Conservation (phyloP, 1,284 basidiomycete species). For the Leccinum glutinopallens region DNA sequence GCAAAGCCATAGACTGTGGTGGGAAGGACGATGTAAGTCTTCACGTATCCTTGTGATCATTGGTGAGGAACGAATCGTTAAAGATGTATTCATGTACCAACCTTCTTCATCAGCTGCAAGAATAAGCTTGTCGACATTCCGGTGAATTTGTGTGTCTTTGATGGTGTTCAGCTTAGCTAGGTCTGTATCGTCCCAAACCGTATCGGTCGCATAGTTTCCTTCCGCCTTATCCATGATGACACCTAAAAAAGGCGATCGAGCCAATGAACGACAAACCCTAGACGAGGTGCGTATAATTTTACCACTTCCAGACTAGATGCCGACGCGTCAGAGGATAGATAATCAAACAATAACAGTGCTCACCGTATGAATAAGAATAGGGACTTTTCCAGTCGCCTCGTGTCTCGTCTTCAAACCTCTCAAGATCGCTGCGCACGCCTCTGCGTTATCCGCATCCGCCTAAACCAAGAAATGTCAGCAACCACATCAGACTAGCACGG, state of each 20-base stretch:
- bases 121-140: slow-evolving; percentile 45
- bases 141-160: slow-evolving; percentile 41
- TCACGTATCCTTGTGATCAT: slow-evolving; percentile 37
- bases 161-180: slow-evolving; percentile 43
- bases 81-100: slow-evolving; percentile 12
- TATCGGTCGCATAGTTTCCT: slow-evolving; percentile 39
- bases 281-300: not conserved
- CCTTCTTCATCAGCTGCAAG: slow-evolving; percentile 46
- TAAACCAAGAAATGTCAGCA: slow-evolving; percentile 17
- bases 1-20: slow-evolving; percentile 45
- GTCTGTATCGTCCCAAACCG: slow-evolving; percentile 45
- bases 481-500: not conserved
- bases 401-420: slow-evolving; percentile 46
- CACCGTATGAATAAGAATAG: slow-evolving; percentile 57
- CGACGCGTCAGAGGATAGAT: not conserved
- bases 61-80: not conserved
- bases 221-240: slow-evolving; percentile 36
- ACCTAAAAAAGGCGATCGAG: slow-evolving; percentile 20
- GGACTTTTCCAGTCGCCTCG: slow-evolving; percentile 39
- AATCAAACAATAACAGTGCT: slow-evolving; percentile 19
- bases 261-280: not conserved
- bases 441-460: slow-evolving; percentile 47
- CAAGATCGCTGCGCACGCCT: slow-evolving; percentile 47
- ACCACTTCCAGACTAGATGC: slow-evolving; percentile 29
- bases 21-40: slow-evolving; percentile 43